Base-by-base conservation (phyloP, 2,329 filamentous ascomycete species). In the Diaporthe helianthi region DNA sequence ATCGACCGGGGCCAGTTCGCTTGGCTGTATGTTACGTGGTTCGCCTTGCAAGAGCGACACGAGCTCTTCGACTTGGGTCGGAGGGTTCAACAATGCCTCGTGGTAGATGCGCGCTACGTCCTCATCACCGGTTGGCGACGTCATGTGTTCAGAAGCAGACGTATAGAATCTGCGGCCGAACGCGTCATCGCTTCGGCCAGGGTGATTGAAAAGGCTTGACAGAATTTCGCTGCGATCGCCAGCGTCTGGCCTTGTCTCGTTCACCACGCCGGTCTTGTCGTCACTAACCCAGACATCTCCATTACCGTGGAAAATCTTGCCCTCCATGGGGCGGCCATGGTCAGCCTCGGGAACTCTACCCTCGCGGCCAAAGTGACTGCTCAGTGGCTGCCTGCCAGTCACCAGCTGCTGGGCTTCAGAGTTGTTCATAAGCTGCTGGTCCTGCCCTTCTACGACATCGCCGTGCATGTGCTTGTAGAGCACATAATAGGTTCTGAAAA, bases 401-500 rank as follows among this genome's bases (percentile, higher is more conserved):
- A 96, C 87, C 8, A 97, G 86, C 74, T 95, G 91, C 69, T 92
- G 89, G 13, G 92, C 89, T 73, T 94, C 90, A 24, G 89, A 89
- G 71, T 92, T 92, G 46, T 92, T 87, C 78, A 93, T 88, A 66
- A 92, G 87, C 76, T 94, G 92, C 71, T 94, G 92, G 75, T 94
- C 92, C 72, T 94, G 85, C 1, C 89, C 90, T 68, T 92, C 90
- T 7, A 95, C 84, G 71, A 94, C 92, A 73, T 98, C 95, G 70
- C 89, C 89, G 71, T 96, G 94, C 80, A 97, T 90, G 77, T 97
- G 92, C 76, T 94, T 93, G 77, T 94, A 96, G 10, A 98, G 87
- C 2, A 93, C 90, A 79, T 97, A 98, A 78, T 97, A 97, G 0
- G 95, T 95, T 52, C 93, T 87, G 79, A 98, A 97, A 80, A 99